Percentiles rank a stretch among this genome's conserved stretches.
phyloP scores from a whole-genome alignment of 2,329 filamentous ascomycete species.

The Fusarium sp. region DNA sequence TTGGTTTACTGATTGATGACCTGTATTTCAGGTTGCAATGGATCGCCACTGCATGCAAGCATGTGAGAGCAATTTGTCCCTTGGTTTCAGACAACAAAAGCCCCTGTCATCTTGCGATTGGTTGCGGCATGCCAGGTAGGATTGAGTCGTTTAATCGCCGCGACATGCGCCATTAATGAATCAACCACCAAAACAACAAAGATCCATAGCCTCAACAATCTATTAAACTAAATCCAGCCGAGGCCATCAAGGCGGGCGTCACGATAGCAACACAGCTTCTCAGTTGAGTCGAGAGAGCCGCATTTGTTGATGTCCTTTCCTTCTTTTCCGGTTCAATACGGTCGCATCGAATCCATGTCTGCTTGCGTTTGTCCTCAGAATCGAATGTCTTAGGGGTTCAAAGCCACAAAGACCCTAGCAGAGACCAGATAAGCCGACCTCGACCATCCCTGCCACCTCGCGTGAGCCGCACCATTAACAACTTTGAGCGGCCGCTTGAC shows the following conservation, averaged over 20 bases:
- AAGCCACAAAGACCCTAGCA: constrained; percentile 27
- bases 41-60: constrained; percentile 28
- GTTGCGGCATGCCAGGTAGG: constrained; percentile 13
- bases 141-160: constrained; percentile 23
- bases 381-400: constrained; percentile 19
- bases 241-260: background rate
- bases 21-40: background rate
- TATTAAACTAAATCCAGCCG: background rate
- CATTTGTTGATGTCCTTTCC: background rate
- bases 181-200: constrained; percentile 4
- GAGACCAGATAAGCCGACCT: constrained; percentile 27
- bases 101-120: constrained; percentile 19
- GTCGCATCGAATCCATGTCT: background rate
- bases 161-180: constrained; percentile 30
- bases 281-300: background rate
- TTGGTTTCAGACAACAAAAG: constrained; percentile 24
- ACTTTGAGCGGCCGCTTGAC: background rate
- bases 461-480: constrained; percentile 9
- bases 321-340: background rate
- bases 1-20: background rate
- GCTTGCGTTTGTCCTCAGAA: constrained; percentile 20
- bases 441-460: constrained; percentile 7
- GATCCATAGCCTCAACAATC: background rate
- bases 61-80: constrained; percentile 17
- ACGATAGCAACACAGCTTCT: background rate